Conservation (phyloP, 495 filamentous ascomycete species). For the Podospora australis region DNA sequence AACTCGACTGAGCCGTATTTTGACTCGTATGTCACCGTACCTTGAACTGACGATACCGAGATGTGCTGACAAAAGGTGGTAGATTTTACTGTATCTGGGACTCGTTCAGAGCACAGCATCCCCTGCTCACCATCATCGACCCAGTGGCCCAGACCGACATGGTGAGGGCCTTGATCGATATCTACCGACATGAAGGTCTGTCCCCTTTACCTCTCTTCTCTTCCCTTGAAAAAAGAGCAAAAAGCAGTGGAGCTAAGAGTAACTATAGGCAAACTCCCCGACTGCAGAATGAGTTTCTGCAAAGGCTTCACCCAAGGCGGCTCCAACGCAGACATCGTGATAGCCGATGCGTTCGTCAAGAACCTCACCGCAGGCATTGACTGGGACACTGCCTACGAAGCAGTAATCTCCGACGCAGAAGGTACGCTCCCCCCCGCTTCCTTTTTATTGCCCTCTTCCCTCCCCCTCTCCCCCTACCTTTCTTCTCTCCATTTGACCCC, state of each 20-base stretch:
- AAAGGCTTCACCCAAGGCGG: constrained; percentile 68
- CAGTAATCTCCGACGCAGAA: constrained; percentile 65
- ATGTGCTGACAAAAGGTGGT: constrained; percentile 4
- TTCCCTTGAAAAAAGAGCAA: constrained; percentile 25
- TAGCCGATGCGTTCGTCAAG: constrained; percentile 64
- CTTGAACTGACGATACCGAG: constrained; percentile 23
- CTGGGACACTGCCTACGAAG: constrained; percentile 63
- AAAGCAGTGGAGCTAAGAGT: constrained; percentile 3
- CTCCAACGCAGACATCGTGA: constrained; percentile 65
- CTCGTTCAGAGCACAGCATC: constrained; percentile 63
- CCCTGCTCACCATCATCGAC: constrained; percentile 60
- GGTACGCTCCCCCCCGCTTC: constrained; percentile 22
- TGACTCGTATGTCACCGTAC: constrained; percentile 53
- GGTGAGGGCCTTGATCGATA: constrained; percentile 61
- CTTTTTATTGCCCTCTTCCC: constrained; percentile 15
- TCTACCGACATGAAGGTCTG: constrained; percentile 62
- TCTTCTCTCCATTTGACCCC: too few species aligned
- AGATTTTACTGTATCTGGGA: constrained; percentile 72
- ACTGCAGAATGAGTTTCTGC: constrained; percentile 55
- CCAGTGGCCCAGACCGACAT: constrained; percentile 58
- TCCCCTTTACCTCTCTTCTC: too few species aligned
- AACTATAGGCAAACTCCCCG: constrained; percentile 52
- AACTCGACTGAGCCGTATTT: constrained; percentile 66
- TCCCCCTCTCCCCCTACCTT: too few species aligned
- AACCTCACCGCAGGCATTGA: constrained; percentile 53